Evolutionary conservation across 208 protist genomes (phyloP), one percentile per base, ranked within the genome.

Genomic region (Trypanosoma caninum): DNA sequence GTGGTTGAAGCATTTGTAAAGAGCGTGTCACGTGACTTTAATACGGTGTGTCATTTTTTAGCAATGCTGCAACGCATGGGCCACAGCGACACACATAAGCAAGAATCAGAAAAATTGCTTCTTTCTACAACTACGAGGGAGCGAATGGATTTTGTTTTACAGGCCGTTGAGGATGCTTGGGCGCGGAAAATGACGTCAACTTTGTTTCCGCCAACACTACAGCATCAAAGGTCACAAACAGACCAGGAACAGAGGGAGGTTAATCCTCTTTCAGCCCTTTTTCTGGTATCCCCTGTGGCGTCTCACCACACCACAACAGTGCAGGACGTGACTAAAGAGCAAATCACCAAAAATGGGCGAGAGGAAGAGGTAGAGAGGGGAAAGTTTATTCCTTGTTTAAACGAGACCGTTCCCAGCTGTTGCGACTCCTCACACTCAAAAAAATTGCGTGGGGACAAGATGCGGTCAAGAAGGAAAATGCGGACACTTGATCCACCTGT

Each of bases 21-120:
- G 67, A 71, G 78, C 42, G 76, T 89, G 11, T 71, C 87, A 72
- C 45, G 68, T n/a, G 81, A 94, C 70, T 77, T 82, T 47, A 59
- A 80, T 48, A 72, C 79, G 8, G 66, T 89, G 2, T 65, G 72
- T 13, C 83, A 79, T 56, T 91, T 90, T 63, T 53, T 90, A 16
- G 56, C 69, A 34, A 76, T 76, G 16, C 74, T 91, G 23, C 87
- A 84, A n/a, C 62, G 74, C n/a, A 89, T 94, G 76, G 59, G 87
- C 30, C 74, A 89, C 59, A 69, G 59, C 20, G 76, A 87, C 25
- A 41, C 52, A 23, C 74, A 79, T 4, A 30, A 38, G 30, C 37
- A 57, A 31, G 13, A 57, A 33, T 3, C 6, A 13, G 33, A 58
- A 18, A 37, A 34, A 46, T 2, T 48, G 23, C 4, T 30, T 35